phyloP scores from a whole-genome alignment of 2,329 filamentous ascomycete species.

The Phyllachora maydis region DNA sequence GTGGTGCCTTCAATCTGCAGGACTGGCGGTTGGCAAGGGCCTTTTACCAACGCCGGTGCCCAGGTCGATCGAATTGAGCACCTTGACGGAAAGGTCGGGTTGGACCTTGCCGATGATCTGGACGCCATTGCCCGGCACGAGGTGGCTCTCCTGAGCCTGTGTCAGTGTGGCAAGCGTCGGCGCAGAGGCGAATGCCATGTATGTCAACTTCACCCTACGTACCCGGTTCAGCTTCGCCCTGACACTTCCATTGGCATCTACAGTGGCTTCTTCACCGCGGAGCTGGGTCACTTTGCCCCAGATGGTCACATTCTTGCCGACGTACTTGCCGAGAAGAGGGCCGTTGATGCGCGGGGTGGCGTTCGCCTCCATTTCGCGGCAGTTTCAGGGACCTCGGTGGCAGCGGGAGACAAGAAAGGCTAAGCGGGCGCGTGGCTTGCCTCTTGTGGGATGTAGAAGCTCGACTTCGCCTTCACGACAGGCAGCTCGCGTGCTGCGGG shows the following conservation, averaged over 20 bases:
- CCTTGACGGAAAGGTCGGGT: constrained; percentile 49
- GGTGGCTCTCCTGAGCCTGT: constrained; percentile 40
- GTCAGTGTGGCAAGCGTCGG: neutral
- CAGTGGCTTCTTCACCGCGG: constrained; percentile 56
- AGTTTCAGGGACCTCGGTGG: too few relatives aligned
- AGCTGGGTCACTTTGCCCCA: constrained; percentile 72
- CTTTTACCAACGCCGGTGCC: constrained; percentile 45
- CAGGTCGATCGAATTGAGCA: constrained; percentile 48
- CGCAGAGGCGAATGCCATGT: too few relatives aligned
- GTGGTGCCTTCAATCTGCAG: too few relatives aligned
- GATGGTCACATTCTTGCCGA: constrained; percentile 57
- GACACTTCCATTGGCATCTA: constrained; percentile 64
- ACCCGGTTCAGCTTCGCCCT: constrained; percentile 57
- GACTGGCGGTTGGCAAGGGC: neutral
- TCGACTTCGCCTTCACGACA: too few relatives aligned
- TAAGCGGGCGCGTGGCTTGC: too few relatives aligned
- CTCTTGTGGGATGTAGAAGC: too few relatives aligned
- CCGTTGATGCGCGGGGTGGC: constrained; percentile 67
- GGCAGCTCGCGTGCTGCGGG: too few relatives aligned
- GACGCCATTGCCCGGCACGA: constrained; percentile 46
- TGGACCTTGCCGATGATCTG: constrained; percentile 70
- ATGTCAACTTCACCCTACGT: constrained; percentile 10
- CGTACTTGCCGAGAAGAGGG: constrained; percentile 57
- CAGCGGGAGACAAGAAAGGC: too few relatives aligned
- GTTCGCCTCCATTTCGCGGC: constrained; percentile 40